Evolutionary conservation across 768 basidiomycete genomes (phyloP).

Genomic region (Collybia sp.): DNA sequence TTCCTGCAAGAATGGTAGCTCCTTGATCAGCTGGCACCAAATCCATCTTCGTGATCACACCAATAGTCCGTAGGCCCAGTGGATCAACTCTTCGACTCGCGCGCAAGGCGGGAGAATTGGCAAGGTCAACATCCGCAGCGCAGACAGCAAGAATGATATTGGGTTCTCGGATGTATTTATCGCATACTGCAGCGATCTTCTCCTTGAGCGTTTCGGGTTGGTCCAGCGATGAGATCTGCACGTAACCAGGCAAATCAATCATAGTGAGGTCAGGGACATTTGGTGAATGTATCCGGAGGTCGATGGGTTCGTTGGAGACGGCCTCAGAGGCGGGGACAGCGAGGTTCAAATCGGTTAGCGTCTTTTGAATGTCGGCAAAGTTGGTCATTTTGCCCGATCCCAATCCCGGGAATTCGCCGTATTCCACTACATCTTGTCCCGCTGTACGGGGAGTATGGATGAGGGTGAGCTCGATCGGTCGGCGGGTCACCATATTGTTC

Average conservation of each 20-base stretch:
- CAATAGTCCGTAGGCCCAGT: conserved; percentile 90
- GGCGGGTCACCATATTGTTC: conserved; percentile 98
- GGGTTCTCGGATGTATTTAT: conserved; percentile 98
- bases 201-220: conserved; percentile 94
- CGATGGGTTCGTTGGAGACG: conserved; percentile 93
- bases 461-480: conserved; percentile 96
- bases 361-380: conserved; percentile 89
- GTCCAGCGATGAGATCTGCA: conserved; percentile 92
- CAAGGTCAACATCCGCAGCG: conserved; percentile 96
- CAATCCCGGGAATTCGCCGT: conserved; percentile 91
- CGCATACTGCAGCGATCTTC: conserved; percentile 85
- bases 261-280: conserved; percentile 96
- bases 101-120: conserved; percentile 93
- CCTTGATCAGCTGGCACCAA: conserved; percentile 85
- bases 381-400: conserved; percentile 87
- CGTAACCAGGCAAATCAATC: conserved; percentile 96
- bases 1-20: conserved; percentile 74
- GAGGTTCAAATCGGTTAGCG: conserved; percentile 90
- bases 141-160: conserved; percentile 99
- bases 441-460: conserved; percentile 77
- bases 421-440: conserved; percentile 61
- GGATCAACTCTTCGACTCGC: conserved; percentile 95
- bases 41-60: conserved; percentile 99
- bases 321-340: conserved; percentile 88
- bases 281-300: conserved; percentile 94